Base-by-base conservation (phyloP, 495 filamentous ascomycete genomes). In the Penicillium coffeae region DNA sequence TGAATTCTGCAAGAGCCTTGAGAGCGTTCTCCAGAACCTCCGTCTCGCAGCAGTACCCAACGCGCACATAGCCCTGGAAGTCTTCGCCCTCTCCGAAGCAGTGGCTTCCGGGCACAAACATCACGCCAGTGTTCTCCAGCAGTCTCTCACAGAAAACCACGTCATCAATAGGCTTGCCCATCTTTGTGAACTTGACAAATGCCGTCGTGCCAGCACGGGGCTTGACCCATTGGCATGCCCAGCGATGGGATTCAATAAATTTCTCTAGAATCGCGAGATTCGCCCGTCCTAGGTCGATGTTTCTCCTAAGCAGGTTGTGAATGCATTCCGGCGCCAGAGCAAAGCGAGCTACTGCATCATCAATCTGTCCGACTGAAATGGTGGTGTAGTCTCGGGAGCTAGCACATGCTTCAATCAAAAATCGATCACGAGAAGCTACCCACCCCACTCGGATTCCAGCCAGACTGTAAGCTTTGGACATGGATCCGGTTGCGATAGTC, bases 381-480 rank as follows among this genome's bases (percentile, higher is more conserved):
- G 84, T 88, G 3, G 89, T 93, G 72, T 91, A 95, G 62, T 95
- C 82, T 16, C 90, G 75, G 1, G 85, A 82, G 5, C 68, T 54
- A 3, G 85, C 82, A 36, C 84, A 74, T n/a, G 76, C 68, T 43
- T 87, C 79, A 38, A 93, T 77, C 42, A 95, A 69, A 1, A 69
- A 66, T 5, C 59, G 52, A 64, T 82, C 76, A 1, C 85, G 78
- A 20, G 84, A 84, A 2, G 86, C 89, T 47, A 93, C 73, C 90
- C 90, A 96, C 27, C 90, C 90, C 3, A 90, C 67, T 0, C 90
- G 81, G 39, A 95, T 80, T 8, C 90, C 90, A 0, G 90, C 90
- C 7, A 95, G 67, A 25, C 89, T 83, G 69, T 88, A 95, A 4
- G 89, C 85, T 66, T 96, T 95, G 13, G 88, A 91, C 65, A 92